Percentiles rank a stretch among this genome's conserved stretches.
These are phyloP conservation scores for Termitomyces sp. DNA, from an alignment of 768 basidiomycete species.

Conservation along the genomic window DNA sequence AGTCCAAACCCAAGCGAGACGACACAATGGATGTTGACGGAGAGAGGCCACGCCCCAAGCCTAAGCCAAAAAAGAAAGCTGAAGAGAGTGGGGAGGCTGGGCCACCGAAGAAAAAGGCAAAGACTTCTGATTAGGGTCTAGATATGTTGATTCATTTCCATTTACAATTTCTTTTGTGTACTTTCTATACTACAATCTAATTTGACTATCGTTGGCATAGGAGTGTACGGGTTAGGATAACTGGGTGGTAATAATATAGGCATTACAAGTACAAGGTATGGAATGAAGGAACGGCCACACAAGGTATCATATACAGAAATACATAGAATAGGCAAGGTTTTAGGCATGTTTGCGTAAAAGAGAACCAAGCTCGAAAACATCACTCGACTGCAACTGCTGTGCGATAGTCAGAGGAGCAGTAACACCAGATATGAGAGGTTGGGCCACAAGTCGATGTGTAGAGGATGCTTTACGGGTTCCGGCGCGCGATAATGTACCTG, in stretches of 20 bases:
- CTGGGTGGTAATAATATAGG: not conserved
- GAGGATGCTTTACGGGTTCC: constrained; percentile 29
- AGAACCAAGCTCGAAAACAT: constrained; percentile 72
- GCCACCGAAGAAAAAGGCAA: constrained; percentile 74
- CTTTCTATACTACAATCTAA: constrained; percentile 13
- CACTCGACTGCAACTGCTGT: constrained; percentile 24
- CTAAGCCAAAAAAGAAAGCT: constrained; percentile 37
- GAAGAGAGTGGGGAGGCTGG: constrained; percentile 34
- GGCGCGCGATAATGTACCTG: constrained; percentile 27
- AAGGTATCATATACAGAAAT: constrained; percentile 1
- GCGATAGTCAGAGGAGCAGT: constrained; percentile 29
- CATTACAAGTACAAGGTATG: constrained; percentile 10
- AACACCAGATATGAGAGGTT: constrained; percentile 26
- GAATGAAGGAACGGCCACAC: not conserved
- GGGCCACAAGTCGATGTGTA: constrained; percentile 18
- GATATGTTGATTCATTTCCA: not conserved
- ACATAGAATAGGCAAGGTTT: constrained; percentile 1
- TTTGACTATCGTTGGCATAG: not conserved
- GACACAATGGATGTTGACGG: constrained; percentile 46
- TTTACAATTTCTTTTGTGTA: constrained; percentile 10
- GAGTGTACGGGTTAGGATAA: constrained; percentile 2
- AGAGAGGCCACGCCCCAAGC: constrained; percentile 30
- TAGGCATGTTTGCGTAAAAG: constrained; percentile 49
- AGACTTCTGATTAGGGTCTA: constrained; percentile 38
- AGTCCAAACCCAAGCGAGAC: constrained; percentile 31